Percentiles rank a stretch among this genome's conserved stretches.
Conservation (phyloP, 805 yeast species). For the Pichia ethanolica region DNA sequence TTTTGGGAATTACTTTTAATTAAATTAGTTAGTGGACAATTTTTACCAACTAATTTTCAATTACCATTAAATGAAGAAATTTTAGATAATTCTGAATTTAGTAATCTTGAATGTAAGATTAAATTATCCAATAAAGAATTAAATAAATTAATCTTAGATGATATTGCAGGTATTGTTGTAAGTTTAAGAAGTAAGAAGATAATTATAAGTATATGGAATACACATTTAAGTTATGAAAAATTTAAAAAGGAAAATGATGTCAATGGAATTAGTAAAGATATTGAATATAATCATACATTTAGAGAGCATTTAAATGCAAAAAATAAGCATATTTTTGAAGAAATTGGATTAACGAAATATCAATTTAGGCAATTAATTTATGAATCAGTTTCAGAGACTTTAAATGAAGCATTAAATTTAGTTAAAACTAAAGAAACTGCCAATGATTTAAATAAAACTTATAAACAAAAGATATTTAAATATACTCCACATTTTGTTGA, state of each 20-base stretch:
- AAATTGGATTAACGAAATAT: constrained; percentile 5
- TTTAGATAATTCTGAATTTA: constrained; percentile 6
- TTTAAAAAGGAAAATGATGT: constrained; percentile 1
- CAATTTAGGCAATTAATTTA: constrained; percentile 7
- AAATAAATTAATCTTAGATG: constrained; percentile 31
- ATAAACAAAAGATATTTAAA: constrained; percentile 4
- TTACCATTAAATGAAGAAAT: background rate
- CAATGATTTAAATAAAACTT: background rate
- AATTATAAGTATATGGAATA: constrained; percentile 56
- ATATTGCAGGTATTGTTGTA: constrained; percentile 53
- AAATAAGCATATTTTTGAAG: constrained; percentile 1
- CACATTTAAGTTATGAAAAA: constrained; percentile 25
- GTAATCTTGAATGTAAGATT: background rate
- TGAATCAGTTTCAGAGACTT: constrained; percentile 1
- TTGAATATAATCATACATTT: constrained; percentile 1
- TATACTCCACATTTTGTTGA: constrained; percentile 6
- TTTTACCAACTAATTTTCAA: constrained; percentile 19
- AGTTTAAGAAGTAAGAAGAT: constrained; percentile 55
- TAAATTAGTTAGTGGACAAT: constrained; percentile 42
- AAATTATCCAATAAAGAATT: constrained; percentile 1
- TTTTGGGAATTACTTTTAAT: constrained; percentile 53
- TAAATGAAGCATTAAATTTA: constrained; percentile 3
- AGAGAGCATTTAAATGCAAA: constrained; percentile 3
- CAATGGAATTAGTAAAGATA: background rate
- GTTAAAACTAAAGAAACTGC: constrained; percentile 1